Percentiles rank a stretch among this genome's conserved stretches.
Evolutionary conservation across 2,329 filamentous ascomycete genomes (phyloP).

Genomic region (Colletotrichum tamarilloi): DNA sequence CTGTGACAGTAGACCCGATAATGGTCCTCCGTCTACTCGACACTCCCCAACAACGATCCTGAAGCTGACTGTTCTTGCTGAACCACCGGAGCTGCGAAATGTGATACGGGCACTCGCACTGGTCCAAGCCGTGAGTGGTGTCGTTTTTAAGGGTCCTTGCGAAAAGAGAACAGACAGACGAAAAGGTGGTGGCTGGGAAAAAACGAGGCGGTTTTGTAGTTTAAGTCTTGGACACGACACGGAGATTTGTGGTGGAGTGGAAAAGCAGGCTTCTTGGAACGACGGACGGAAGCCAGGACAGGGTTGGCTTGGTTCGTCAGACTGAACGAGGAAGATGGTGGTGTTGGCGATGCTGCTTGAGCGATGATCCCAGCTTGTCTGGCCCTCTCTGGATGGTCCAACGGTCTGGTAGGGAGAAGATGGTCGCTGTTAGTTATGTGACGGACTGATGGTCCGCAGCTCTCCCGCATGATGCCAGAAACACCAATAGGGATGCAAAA

Average conservation of each 20-base stretch:
- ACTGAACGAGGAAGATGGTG: conserved; percentile 21
- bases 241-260: conserved; percentile 11
- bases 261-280: conserved; percentile 31
- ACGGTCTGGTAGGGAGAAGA: conserved; percentile 22
- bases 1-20: conserved; percentile 23
- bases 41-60: not conserved
- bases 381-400: not conserved
- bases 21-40: conserved; percentile 12
- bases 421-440: conserved; percentile 23
- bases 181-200: conserved; percentile 14
- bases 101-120: not conserved
- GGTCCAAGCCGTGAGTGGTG: not conserved
- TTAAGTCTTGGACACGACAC: conserved; percentile 17
- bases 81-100: not conserved
- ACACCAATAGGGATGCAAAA: conserved; percentile 22
- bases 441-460: conserved; percentile 8
- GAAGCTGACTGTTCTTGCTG: not conserved
- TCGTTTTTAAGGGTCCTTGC: conserved; percentile 28
- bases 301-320: conserved; percentile 3
- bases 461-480: conserved; percentile 9
- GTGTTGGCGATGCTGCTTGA: conserved; percentile 29
- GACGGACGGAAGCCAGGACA: conserved; percentile 19
- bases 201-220: conserved; percentile 31
- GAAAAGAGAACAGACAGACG: not conserved
- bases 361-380: conserved; percentile 31